A percentile compares a stretch with the other conserved stretches of the same genome.
phyloP scores from a whole-genome alignment of 2,329 filamentous ascomycete genomes.

The Colletotrichum sp. region DNA sequence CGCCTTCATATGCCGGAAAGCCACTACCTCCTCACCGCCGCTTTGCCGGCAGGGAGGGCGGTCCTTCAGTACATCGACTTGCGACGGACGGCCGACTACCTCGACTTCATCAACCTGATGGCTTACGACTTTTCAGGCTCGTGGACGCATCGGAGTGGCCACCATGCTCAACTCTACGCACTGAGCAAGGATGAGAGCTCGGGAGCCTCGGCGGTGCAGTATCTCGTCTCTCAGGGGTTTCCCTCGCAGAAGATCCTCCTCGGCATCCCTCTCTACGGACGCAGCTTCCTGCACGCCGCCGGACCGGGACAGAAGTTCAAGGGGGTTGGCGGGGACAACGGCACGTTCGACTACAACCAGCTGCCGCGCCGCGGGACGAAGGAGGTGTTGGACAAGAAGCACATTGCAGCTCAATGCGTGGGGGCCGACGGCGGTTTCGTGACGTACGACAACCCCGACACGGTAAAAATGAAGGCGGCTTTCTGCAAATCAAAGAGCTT shows the following conservation, averaged over 20 bases:
- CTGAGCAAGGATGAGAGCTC: conserved; percentile 66
- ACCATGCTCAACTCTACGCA: conserved; percentile 78
- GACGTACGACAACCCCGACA: conserved; percentile 79
- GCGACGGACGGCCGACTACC: conserved; percentile 62
- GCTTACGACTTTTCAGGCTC: conserved; percentile 80
- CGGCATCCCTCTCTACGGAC: conserved; percentile 77
- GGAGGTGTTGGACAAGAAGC: conserved; percentile 71
- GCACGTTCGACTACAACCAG: conserved; percentile 76
- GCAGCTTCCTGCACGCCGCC: conserved; percentile 72
- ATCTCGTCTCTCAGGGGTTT: conserved; percentile 70
- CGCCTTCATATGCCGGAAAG: conserved; percentile 72
- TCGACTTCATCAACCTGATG: conserved; percentile 81
- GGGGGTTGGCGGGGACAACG: conserved; percentile 65
- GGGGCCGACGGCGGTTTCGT: conserved; percentile 80
- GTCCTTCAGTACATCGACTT: conserved; percentile 75
- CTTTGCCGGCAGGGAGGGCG: conserved; percentile 71
- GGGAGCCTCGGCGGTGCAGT: conserved; percentile 69
- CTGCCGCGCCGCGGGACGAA: conserved; percentile 66
- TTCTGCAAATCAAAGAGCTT: conserved; percentile 76
- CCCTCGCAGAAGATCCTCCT: conserved; percentile 75
- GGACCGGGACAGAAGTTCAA: conserved; percentile 68
- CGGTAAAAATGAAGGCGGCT: conserved; percentile 75
- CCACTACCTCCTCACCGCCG: conserved; percentile 72
- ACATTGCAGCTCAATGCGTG: conserved; percentile 74
- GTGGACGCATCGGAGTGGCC: conserved; percentile 71